A percentile compares a stretch with the other conserved stretches of the same genome.
Evolutionary conservation across 371 early-diverging fungal genomes (phyloP).

Genomic region (Chytridium lagenaria): DNA sequence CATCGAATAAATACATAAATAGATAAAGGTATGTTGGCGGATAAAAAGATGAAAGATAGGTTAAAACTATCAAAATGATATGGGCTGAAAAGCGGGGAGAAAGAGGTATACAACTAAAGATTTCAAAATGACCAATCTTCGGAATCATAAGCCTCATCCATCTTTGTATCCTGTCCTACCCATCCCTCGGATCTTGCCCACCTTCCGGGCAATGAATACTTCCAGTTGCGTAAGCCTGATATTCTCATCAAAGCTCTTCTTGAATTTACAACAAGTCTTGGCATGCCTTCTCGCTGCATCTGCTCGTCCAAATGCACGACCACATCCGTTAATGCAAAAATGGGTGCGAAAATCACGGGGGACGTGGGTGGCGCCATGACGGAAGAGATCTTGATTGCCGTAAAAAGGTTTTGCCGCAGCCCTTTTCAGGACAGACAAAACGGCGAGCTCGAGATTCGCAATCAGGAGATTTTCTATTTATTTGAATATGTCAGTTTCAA

Average conservation of each 20-base stretch:
- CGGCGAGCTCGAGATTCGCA: neutral
- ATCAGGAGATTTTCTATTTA: no score
- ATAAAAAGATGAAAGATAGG: no score
- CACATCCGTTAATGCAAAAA: neutral
- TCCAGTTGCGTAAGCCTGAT: neutral
- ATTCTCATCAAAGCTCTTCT: neutral
- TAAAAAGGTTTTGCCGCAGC: neutral
- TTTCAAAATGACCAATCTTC: no score
- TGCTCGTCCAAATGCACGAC: neutral
- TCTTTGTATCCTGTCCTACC: no score
- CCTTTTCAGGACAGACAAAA: neutral
- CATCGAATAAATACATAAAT: no score
- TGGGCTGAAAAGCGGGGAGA: no score
- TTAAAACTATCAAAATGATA: no score
- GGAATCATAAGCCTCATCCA: no score
- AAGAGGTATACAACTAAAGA: no score
- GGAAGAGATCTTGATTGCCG: neutral
- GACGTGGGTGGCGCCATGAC: neutral
- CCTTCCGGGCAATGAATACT: neutral
- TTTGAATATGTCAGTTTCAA: no score
- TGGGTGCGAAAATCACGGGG: neutral
- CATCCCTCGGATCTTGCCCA: no score
- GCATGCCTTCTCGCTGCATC: neutral
- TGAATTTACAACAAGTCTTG: neutral
- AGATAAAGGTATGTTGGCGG: no score